Conservation (phyloP, 2,329 filamentous ascomycete species). For the Pseudocercospora ulei region DNA sequence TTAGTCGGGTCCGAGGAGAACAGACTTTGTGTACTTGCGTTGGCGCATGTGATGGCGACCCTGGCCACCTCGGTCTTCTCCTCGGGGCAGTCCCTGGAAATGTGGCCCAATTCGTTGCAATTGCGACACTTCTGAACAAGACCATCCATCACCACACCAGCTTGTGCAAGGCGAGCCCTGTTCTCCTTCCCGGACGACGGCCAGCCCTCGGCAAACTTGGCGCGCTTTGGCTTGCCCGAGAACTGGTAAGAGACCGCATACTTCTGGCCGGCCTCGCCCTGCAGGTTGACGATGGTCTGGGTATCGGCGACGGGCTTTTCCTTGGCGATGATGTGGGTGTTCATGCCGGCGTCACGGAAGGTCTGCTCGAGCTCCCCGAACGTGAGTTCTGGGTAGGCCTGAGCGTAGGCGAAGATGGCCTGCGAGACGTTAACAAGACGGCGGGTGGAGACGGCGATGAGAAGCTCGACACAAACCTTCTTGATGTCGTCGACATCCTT, state of each 20-base stretch:
- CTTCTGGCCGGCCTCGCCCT: conserved; percentile 50
- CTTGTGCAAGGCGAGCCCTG: conserved; percentile 43
- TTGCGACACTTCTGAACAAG: conserved; percentile 45
- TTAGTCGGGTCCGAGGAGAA: conserved; percentile 2
- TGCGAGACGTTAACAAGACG: conserved; percentile 17
- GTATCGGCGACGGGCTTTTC: conserved; percentile 46
- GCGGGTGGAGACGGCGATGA: not conserved
- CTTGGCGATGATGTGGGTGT: conserved; percentile 55
- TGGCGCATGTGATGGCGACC: conserved; percentile 43
- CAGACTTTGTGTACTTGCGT: conserved; percentile 22
- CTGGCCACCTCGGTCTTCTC: conserved; percentile 36
- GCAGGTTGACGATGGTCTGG: conserved; percentile 62
- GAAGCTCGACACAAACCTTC: conserved; percentile 36
- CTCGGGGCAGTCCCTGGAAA: conserved; percentile 40
- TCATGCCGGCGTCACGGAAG: conserved; percentile 48
- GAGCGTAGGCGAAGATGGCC: conserved; percentile 48
- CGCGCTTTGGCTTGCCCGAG: conserved; percentile 41
- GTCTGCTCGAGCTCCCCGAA: conserved; percentile 53
- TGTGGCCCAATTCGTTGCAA: conserved; percentile 42
- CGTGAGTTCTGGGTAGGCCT: conserved; percentile 49
- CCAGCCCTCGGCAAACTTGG: conserved; percentile 42
- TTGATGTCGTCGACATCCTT: conserved; percentile 56
- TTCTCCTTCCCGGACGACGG: conserved; percentile 45
- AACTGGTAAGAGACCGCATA: conserved; percentile 46
- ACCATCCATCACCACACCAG: conserved; percentile 45